A percentile compares a stretch with the other conserved stretches of the same genome.
Evolutionary conservation across 129 eudicot species (phyloP).

Genomic region (Helianthus annuus): HanXRQr2.0-SUNRISE NC_035447.2:111084449-111084948

Average conservation of each 20-base stretch:
- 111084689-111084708: background rate
- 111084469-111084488: slow-evolving; percentile 1
- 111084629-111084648: background rate
- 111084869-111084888: slow-evolving; percentile 13
- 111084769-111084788: slow-evolving; percentile 18
- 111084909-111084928: background rate
- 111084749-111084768: slow-evolving; percentile 1
- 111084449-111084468: background rate
- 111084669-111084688: slow-evolving; percentile 9
- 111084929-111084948: slow-evolving; percentile 18
- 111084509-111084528: background rate
- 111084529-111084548: background rate
- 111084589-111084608: slow-evolving; percentile 22
- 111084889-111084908: background rate
- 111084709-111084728: background rate
- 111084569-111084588: background rate
- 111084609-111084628: slow-evolving; percentile 15
- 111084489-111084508: background rate
- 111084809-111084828: background rate
- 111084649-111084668: background rate
- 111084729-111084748: slow-evolving; percentile 5
- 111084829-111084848: slow-evolving; percentile 25
- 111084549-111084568: slow-evolving; percentile 3
- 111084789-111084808: slow-evolving; percentile 9
- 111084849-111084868: slow-evolving; percentile 25